Percentiles rank a stretch among this genome's conserved stretches.
Conservation (phyloP, 2,329 filamentous ascomycete species). For the Hawksworthiomyces lignivorus region DNA sequence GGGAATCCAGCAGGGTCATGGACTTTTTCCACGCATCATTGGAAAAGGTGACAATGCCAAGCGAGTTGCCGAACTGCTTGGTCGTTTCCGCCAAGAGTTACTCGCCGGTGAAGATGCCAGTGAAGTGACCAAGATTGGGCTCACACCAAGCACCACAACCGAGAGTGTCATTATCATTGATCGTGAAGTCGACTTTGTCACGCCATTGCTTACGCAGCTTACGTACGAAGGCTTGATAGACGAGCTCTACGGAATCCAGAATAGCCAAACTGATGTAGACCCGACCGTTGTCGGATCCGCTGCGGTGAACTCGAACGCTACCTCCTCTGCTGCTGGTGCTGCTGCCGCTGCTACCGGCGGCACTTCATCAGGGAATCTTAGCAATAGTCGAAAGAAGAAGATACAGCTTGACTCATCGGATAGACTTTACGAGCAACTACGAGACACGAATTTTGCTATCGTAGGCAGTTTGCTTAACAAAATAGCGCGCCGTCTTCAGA, state of each 20-base stretch:
- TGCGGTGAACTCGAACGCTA: slow-evolving; percentile 28
- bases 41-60: slow-evolving; percentile 95
- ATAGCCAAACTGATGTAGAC: slow-evolving; percentile 90
- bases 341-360: slow-evolving; percentile 30
- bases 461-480: slow-evolving; percentile 85
- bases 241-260: slow-evolving; percentile 82
- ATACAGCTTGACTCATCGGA: slow-evolving; percentile 85
- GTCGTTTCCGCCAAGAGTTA: slow-evolving; percentile 86
- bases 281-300: slow-evolving; percentile 74
- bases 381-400: slow-evolving; percentile 81
- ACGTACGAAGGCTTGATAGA: slow-evolving; percentile 96
- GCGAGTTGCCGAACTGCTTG: slow-evolving; percentile 74
- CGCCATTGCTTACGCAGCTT: slow-evolving; percentile 83
- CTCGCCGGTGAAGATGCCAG: slow-evolving; percentile 67
- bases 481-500: slow-evolving; percentile 76
- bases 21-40: slow-evolving; percentile 87
- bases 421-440: slow-evolving; percentile 76
- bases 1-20: slow-evolving; percentile 85
- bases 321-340: slow-evolving; percentile 47
- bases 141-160: slow-evolving; percentile 77
- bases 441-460: slow-evolving; percentile 91
- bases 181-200: slow-evolving; percentile 89
- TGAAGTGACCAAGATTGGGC: slow-evolving; percentile 53
- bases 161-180: slow-evolving; percentile 94
- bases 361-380: too few species aligned